phyloP scores from a whole-genome alignment of 768 basidiomycete species.

The Floccularia luteovirens region DNA sequence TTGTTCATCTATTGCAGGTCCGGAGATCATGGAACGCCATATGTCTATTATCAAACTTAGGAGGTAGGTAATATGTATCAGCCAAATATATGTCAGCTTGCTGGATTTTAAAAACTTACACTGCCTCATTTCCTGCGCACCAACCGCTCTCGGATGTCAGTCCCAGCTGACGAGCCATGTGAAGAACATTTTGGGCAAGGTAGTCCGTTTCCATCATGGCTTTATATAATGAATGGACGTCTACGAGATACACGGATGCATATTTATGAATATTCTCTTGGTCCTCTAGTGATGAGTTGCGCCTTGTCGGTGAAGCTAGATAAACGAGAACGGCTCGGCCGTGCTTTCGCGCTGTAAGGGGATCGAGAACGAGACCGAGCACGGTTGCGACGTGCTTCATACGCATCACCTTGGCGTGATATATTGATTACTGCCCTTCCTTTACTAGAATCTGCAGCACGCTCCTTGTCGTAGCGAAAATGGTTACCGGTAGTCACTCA shows the following conservation, averaged over 20 bases:
- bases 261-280: too few species aligned
- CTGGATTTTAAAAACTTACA: not conserved
- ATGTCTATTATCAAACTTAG: not conserved
- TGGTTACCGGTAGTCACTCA: too few species aligned
- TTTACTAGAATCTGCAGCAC: too few species aligned
- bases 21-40: not conserved
- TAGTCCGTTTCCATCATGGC: not conserved
- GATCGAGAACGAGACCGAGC: not conserved
- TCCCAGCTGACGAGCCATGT: not conserved
- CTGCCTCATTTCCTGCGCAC: slow-evolving; percentile 1
- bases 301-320: too few species aligned
- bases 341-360: not conserved
- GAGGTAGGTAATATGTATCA: not conserved
- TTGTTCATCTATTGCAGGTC: not conserved
- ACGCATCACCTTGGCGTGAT: too few species aligned
- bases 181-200: not conserved
- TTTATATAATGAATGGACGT: not conserved
- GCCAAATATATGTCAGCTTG: not conserved
- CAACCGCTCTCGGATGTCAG: not conserved
- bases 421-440: too few species aligned
- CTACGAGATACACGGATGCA: not conserved
- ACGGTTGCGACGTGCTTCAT: not conserved
- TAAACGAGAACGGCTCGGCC: too few species aligned
- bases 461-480: too few species aligned
- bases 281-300: too few species aligned